Conservation (phyloP, 495 filamentous ascomycete species). For the Cercophora sp. region DNA sequence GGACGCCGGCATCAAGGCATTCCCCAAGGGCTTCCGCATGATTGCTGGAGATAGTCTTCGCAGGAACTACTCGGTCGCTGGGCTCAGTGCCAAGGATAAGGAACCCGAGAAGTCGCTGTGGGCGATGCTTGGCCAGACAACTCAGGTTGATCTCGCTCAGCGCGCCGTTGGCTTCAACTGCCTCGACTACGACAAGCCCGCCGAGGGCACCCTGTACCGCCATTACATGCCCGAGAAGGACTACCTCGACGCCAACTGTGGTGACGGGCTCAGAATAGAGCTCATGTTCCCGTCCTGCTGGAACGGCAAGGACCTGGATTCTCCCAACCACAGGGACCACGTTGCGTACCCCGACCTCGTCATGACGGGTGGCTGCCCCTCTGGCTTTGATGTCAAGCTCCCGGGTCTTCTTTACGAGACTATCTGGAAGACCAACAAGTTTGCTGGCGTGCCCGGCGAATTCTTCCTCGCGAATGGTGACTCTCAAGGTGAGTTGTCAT, state of each 20-base stretch:
- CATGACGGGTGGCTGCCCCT: constrained; percentile 72
- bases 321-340: constrained; percentile 62
- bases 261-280: constrained; percentile 73
- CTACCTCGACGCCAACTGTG: constrained; percentile 71
- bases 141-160: constrained; percentile 66
- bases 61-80: constrained; percentile 67
- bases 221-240: constrained; percentile 76
- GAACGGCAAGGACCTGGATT: constrained; percentile 67
- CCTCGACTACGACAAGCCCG: constrained; percentile 60
- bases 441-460: constrained; percentile 60
- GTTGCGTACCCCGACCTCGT: constrained; percentile 74
- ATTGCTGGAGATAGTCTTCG: constrained; percentile 67
- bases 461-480: constrained; percentile 87
- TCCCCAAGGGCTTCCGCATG: constrained; percentile 80
- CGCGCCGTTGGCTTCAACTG: constrained; percentile 92
- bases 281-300: constrained; percentile 91
- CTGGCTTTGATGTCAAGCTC: constrained; percentile 63
- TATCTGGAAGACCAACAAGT: constrained; percentile 74
- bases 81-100: constrained; percentile 39
- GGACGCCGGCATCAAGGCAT: constrained; percentile 57
- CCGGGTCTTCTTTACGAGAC: constrained; percentile 82
- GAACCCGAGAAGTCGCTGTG: constrained; percentile 73
- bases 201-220: constrained; percentile 72
- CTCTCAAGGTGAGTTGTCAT: constrained; percentile 51
- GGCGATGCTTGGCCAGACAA: constrained; percentile 50